These are phyloP conservation scores for Hippophae tibetana DNA, from an alignment of 306 rosid genomes.

Conservation along the genomic window DNA sequence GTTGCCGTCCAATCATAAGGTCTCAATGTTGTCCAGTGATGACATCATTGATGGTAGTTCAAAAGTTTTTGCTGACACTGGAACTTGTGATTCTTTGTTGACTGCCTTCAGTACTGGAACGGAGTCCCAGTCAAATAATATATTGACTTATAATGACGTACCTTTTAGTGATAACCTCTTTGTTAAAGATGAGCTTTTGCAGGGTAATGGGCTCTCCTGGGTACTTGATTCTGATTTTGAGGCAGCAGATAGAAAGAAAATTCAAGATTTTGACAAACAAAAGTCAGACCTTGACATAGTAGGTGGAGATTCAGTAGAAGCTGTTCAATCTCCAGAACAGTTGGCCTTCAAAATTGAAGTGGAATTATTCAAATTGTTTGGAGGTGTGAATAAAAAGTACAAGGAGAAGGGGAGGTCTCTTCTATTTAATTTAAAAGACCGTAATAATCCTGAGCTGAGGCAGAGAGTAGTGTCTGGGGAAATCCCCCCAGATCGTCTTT, in stretches of 20 bases:
- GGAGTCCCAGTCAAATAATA: conserved; percentile 49
- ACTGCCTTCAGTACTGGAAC: conserved; percentile 28
- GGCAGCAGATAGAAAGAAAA: conserved; percentile 30
- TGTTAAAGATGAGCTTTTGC: conserved; percentile 87
- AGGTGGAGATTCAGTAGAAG: conserved; percentile 22
- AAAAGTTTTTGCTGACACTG: conserved; percentile 22
- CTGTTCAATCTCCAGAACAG: conserved; percentile 36
- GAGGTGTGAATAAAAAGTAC: conserved; percentile 97
- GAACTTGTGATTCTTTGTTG: conserved; percentile 21
- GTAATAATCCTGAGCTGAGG: conserved; percentile 82
- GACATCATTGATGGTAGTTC: conserved; percentile 20
- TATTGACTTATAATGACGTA: conserved; percentile 59
- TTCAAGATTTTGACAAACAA: conserved; percentile 30
- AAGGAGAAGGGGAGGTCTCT: conserved; percentile 99
- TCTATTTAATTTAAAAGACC: conserved; percentile 89
- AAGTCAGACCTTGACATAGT: conserved; percentile 30
- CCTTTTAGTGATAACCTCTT: conserved; percentile 62
- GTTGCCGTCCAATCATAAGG: conserved; percentile 18
- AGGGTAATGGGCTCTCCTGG: conserved; percentile 98
- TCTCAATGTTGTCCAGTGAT: conserved; percentile 20
- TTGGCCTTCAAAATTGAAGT: conserved; percentile 66
- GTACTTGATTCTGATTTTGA: conserved; percentile 60
- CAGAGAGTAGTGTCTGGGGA: conserved; percentile 88
- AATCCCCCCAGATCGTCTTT: conserved; percentile 63
- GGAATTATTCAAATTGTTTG: conserved; percentile 83